Conservation (phyloP, 129 eudicot species). For the Chrysanthemum makinoi region DNA sequence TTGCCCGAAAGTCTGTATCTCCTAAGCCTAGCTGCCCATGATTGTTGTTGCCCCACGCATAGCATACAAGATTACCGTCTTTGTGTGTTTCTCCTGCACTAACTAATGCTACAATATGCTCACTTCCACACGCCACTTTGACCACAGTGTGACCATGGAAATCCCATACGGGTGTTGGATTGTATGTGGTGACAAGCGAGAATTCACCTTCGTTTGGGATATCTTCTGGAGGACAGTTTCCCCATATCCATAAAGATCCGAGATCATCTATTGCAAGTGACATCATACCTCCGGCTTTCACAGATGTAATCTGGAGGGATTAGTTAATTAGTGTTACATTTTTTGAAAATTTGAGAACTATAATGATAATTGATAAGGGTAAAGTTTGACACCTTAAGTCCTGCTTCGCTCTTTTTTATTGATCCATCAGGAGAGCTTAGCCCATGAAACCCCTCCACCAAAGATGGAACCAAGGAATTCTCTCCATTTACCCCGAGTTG, state of each 20-base stretch:
- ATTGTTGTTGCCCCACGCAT: constrained; percentile 83
- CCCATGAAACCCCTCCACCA: constrained; percentile 56
- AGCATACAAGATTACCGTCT: constrained; percentile 66
- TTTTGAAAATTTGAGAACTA: neutral
- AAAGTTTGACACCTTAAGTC: constrained; percentile 52
- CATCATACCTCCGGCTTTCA: constrained; percentile 98
- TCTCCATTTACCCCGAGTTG: constrained; percentile 74
- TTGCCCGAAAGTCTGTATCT: constrained; percentile 53
- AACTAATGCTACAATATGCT: constrained; percentile 85
- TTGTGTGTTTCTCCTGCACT: constrained; percentile 52
- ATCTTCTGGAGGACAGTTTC: constrained; percentile 70
- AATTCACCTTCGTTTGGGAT: constrained; percentile 43
- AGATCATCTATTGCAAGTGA: constrained; percentile 80
- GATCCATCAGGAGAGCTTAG: constrained; percentile 41
- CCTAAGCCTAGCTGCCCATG: constrained; percentile 96
- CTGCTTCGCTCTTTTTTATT: constrained; percentile 29
- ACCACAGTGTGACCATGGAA: constrained; percentile 93
- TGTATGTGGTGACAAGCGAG: constrained; percentile 36
- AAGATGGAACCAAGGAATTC: constrained; percentile 52
- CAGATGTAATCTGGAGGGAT: constrained; percentile 49
- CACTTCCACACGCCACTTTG: constrained; percentile 93
- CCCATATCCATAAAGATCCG: constrained; percentile 92
- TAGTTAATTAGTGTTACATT: constrained; percentile 8
- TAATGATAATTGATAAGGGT: neutral
- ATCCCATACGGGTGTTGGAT: constrained; percentile 68